Conservation (phyloP, 768 basidiomycete genomes). For the Daedalea quercina region DNA sequence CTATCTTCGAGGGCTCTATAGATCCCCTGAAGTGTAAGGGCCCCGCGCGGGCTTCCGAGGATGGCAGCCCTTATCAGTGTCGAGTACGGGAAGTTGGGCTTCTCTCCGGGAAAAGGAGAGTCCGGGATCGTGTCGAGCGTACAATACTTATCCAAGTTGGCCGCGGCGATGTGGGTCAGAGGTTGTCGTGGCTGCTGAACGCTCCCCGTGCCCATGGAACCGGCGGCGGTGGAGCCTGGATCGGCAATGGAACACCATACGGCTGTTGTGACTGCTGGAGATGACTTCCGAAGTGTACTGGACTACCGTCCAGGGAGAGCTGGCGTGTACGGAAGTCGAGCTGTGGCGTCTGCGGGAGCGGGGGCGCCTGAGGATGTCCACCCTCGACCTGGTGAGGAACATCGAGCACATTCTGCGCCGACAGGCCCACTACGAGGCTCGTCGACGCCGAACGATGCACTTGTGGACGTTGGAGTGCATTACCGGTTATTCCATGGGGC, state of each 20-base stretch:
- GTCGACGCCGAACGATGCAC: background rate
- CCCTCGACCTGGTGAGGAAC: background rate
- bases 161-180: background rate
- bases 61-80: constrained; percentile 58
- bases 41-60: constrained; percentile 45
- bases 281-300: background rate
- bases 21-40: constrained; percentile 57
- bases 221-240: background rate
- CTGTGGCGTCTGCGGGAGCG: background rate
- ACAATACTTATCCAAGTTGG: constrained; percentile 4
- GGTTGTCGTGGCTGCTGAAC: background rate
- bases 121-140: constrained; percentile 22
- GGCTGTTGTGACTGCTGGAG: background rate
- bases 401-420: background rate
- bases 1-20: constrained; percentile 47
- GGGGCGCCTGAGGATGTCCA: background rate
- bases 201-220: background rate
- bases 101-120: constrained; percentile 25
- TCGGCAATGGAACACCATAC: background rate
- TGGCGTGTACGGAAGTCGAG: background rate
- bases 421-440: background rate
- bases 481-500: background rate
- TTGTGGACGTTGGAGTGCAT: background rate
- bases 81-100: constrained; percentile 36
- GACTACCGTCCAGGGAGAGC: background rate